These are phyloP conservation scores for Exophiala spinifera DNA, from an alignment of 2,329 filamentous ascomycete species.

Conservation along the genomic window DNA sequence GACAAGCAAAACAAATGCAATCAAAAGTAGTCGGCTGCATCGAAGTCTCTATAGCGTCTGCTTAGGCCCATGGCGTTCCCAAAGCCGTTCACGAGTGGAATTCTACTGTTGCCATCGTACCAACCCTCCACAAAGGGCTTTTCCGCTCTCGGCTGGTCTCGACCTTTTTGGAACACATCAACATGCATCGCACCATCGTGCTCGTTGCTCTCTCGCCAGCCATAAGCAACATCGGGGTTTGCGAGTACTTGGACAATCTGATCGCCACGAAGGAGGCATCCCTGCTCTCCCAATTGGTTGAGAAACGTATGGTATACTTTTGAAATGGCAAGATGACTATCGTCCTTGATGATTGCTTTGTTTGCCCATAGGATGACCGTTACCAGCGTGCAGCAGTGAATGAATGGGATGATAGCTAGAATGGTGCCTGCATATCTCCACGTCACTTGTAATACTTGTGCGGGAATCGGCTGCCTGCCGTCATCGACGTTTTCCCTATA, in stretches of 20 bases:
- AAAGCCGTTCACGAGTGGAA: too few species aligned
- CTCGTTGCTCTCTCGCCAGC: constrained; percentile 13
- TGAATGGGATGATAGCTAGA: constrained; percentile 22
- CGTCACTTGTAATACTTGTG: constrained; percentile 84
- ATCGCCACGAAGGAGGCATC: constrained; percentile 25
- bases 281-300: constrained; percentile 16
- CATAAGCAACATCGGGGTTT: constrained; percentile 24
- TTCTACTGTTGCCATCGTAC: constrained; percentile 15
- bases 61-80: not conserved
- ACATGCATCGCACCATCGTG: constrained; percentile 17
- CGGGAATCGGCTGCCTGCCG: constrained; percentile 80
- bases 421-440: constrained; percentile 23
- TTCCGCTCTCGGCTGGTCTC: not conserved
- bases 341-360: constrained; percentile 28
- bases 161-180: constrained; percentile 17
- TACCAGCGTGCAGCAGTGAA: constrained; percentile 22
- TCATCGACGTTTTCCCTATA: constrained; percentile 62
- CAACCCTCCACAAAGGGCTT: constrained; percentile 16
- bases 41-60: constrained; percentile 19
- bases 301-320: constrained; percentile 23
- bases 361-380: constrained; percentile 26
- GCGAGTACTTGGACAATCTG: constrained; percentile 19
- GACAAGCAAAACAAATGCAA: not conserved
- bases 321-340: constrained; percentile 25
- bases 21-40: constrained; percentile 18